Conservation (phyloP, 73 alveolate genomes). For the Stentor roeselii region DNA sequence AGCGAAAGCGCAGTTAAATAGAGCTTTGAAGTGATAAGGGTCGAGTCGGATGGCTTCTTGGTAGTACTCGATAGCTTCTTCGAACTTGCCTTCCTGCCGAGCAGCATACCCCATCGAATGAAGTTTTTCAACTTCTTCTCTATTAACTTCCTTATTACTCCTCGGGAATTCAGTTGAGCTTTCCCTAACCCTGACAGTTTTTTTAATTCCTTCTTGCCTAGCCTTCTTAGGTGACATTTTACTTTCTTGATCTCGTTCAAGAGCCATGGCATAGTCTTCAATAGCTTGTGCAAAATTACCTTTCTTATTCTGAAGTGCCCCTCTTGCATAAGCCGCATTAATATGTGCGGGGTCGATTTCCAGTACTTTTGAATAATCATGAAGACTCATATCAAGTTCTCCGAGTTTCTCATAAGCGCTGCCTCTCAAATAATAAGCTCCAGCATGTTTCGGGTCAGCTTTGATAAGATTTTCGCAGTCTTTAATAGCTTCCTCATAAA, state of each 20-base stretch:
- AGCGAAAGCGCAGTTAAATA: constrained; percentile 95
- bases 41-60: constrained; percentile 58
- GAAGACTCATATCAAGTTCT: constrained; percentile 75
- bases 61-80: constrained; percentile 60
- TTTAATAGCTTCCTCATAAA: constrained; percentile 60
- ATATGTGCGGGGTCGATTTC: constrained; percentile 88
- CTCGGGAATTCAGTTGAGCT: too few species aligned
- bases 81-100: constrained; percentile 69
- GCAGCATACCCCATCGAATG: constrained; percentile 59
- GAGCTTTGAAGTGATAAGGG: constrained; percentile 73
- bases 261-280: constrained; percentile 93
- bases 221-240: constrained; percentile 10
- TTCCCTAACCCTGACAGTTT: not conserved
- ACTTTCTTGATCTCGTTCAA: constrained; percentile 78
- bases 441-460: constrained; percentile 62
- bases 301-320: constrained; percentile 88
- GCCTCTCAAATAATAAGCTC: constrained; percentile 76
- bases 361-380: constrained; percentile 78
- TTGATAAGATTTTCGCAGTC: constrained; percentile 71
- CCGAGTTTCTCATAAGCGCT: constrained; percentile 75
- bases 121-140: not conserved
- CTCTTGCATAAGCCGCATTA: constrained; percentile 92
- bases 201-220: not conserved
- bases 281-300: constrained; percentile 91
- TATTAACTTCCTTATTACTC: constrained; percentile 19